Evolutionary conservation across 1,284 basidiomycete genomes (phyloP).

Genomic region (Uromyces viciae-fabae): DNA sequence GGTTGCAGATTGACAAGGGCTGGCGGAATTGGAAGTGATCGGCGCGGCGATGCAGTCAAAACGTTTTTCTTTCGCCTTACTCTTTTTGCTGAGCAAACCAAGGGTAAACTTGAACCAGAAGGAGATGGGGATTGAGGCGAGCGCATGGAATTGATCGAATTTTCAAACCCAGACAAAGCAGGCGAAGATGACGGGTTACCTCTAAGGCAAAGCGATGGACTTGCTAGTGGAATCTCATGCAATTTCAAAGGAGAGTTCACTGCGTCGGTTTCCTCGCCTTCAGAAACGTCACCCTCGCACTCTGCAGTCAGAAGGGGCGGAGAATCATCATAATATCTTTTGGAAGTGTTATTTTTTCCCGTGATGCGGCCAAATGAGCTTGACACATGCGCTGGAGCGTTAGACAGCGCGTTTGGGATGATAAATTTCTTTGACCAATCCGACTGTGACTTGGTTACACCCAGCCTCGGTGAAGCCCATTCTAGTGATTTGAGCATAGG

Average conservation of each 20-base stretch:
- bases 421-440: background rate
- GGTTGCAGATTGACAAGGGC: too few species aligned
- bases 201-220: slow-evolving; percentile 12
- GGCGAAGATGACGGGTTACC: background rate
- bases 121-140: background rate
- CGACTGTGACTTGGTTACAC: background rate
- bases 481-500: background rate
- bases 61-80: slow-evolving; percentile 22
- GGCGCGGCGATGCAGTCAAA: background rate
- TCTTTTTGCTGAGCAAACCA: background rate
- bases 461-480: background rate
- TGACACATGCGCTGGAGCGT: background rate
- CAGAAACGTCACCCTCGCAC: background rate
- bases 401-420: background rate
- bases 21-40: background rate
- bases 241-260: slow-evolving; percentile 18
- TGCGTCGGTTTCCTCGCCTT: background rate
- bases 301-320: slow-evolving; percentile 6
- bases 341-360: background rate
- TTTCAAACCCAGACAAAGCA: background rate
- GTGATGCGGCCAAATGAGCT: background rate
- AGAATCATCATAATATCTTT: slow-evolving; percentile 2
- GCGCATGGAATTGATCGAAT: background rate
- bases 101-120: background rate
- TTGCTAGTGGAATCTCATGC: background rate